Evolutionary conservation across 2,329 filamentous ascomycete genomes (phyloP), one percentile per base, ranked within the genome.

Genomic region (Graphilbum sp.): DNA sequence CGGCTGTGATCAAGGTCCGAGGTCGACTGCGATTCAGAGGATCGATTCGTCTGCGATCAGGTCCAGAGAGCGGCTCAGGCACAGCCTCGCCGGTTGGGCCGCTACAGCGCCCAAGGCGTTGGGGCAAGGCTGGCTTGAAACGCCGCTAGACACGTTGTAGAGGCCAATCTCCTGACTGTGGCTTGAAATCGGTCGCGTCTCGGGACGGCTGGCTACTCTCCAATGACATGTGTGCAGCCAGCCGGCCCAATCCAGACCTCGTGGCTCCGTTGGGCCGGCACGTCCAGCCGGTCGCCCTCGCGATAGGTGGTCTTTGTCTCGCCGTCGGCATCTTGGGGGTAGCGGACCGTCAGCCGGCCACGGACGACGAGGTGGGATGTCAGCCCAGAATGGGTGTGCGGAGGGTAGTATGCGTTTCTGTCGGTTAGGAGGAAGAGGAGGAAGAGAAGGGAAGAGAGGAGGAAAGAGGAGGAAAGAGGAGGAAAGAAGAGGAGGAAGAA

Each of bases 321-420:
- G 16, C 58, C 49, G 21, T 32, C 38, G 20, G 27, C 27, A 41
- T 80, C 76, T 12, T 73, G 54, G 0, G 76, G 78, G 49, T 79
- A 84, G 17, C 66, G 66, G 43, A 84, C 70, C 8, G 73, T 82
- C 49, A 85, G 54, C 40, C 72, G 61, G 31, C 79, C 79, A 5
- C 62, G 54, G 19, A 79, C 56, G 42, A 85, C 75, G 34, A 84
- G 61, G 55, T 85, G 79, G 1, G 78, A 83, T 0, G 77, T 84
- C 34, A 75, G 58, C 27, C 66, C 68, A 18, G 55, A 47, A 51
- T 85, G 79, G 13, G 65, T 67, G 51, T 84, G 79, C 13, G 79
- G 78, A 31, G 63, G 61, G 52, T 84, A 84, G 54, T 84, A 62
- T 21, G 70, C 64, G 52, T 80, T 75, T 44, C 75, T 80, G 52